These are phyloP conservation scores for Metschnikowia borealis DNA, from an alignment of 805 yeast genomes.

Conservation along the genomic window DNA sequence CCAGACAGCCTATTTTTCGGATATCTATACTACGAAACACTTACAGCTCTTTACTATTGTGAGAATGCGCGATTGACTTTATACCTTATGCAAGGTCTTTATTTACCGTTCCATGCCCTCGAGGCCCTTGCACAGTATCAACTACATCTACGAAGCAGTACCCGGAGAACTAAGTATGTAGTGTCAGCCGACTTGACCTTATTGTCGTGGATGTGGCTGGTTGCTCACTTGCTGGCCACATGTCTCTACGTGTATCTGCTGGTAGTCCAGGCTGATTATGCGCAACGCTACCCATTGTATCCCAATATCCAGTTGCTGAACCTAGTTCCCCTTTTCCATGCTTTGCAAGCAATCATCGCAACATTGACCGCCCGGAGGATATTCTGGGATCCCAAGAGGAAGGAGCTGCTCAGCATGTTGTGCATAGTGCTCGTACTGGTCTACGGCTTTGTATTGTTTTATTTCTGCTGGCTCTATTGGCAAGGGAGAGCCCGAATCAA, in stretches of 20 bases:
- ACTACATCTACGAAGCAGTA: conserved; percentile 1
- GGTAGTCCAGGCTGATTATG: conserved; percentile 6
- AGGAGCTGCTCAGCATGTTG: conserved; percentile 11
- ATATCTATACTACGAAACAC: no score
- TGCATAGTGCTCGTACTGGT: conserved; percentile 8
- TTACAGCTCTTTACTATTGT: no score
- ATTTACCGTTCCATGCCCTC: conserved; percentile 8
- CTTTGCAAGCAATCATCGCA: conserved; percentile 1
- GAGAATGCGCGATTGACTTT: neutral
- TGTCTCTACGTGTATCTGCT: conserved; percentile 9
- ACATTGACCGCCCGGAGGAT: conserved; percentile 1
- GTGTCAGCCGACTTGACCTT: conserved; percentile 14
- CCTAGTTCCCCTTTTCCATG: neutral
- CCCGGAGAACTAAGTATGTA: conserved; percentile 4
- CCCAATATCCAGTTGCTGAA: conserved; percentile 1
- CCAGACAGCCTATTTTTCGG: no score
- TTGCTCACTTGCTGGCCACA: conserved; percentile 8
- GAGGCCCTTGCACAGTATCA: conserved; percentile 7
- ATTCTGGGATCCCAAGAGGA: conserved; percentile 3
- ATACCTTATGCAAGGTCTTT: neutral
- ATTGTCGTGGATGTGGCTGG: conserved; percentile 11
- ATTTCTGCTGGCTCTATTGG: conserved; percentile 3
- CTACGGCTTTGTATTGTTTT: neutral
- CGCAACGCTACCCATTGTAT: conserved; percentile 13
- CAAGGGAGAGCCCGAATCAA: conserved; percentile 11